These are phyloP conservation scores for Monosporascus sp. DNA, from an alignment of 2,329 filamentous ascomycete species.

Conservation along the genomic window DNA sequence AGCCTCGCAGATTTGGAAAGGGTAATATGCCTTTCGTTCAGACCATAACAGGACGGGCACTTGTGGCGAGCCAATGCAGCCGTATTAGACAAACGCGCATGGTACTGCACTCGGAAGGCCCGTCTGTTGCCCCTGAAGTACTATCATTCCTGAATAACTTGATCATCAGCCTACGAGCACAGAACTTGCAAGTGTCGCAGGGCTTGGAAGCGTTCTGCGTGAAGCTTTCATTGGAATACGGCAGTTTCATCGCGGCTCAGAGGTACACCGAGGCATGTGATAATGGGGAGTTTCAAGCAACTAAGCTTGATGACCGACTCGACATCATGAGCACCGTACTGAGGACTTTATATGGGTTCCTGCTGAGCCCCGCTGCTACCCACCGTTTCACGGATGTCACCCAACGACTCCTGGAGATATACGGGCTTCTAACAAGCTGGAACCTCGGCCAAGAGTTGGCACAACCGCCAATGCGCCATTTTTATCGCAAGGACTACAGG, in stretches of 20 bases:
- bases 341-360: neutral
- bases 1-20: slow-evolving; percentile 19
- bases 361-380: neutral
- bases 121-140: slow-evolving; percentile 11
- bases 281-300: neutral
- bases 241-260: slow-evolving; percentile 11
- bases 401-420: slow-evolving; percentile 11
- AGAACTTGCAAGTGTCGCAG: slow-evolving; percentile 7
- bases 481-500: neutral
- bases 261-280: slow-evolving; percentile 9
- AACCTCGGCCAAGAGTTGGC: slow-evolving; percentile 5
- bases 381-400: neutral
- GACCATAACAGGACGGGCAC: slow-evolving; percentile 12
- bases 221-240: slow-evolving; percentile 19
- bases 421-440: slow-evolving; percentile 20
- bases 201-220: slow-evolving; percentile 23
- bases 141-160: slow-evolving; percentile 39
- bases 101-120: slow-evolving; percentile 2
- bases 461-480: slow-evolving; percentile 7
- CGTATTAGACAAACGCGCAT: slow-evolving; percentile 1
- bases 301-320: neutral
- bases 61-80: slow-evolving; percentile 5
- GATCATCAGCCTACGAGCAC: slow-evolving; percentile 22
- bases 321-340: neutral
- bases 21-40: slow-evolving; percentile 10